Evolutionary conservation across 768 basidiomycete species (phyloP).

Genomic region (Xanthoconium purpureum): DNA sequence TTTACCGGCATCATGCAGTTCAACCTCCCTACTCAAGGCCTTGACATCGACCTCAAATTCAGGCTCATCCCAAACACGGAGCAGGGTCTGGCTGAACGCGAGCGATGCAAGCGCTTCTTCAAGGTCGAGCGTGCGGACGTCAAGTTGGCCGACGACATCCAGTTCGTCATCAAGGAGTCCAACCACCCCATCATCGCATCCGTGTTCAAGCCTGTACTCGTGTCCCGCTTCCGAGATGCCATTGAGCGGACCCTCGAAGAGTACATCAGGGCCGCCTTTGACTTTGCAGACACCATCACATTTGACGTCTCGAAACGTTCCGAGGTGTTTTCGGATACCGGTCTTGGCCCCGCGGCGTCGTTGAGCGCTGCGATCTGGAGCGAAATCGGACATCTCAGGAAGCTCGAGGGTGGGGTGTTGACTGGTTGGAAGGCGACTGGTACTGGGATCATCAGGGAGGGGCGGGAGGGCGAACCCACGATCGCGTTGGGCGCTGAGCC

Average conservation of each 20-base stretch:
- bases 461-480: conserved; percentile 29
- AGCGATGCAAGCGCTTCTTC: conserved; percentile 48
- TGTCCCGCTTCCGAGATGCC: conserved; percentile 54
- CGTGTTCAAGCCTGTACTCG: conserved; percentile 62
- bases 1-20: conserved; percentile 63
- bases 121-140: conserved; percentile 55
- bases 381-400: conserved; percentile 58
- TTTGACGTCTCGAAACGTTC: conserved; percentile 58
- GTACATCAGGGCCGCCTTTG: conserved; percentile 50
- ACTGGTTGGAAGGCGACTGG: conserved; percentile 56
- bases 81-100: conserved; percentile 43
- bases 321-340: conserved; percentile 65
- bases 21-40: conserved; percentile 59
- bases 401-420: conserved; percentile 34
- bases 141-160: conserved; percentile 53
- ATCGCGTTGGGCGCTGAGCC: conserved; percentile 74
- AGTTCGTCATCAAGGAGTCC: conserved; percentile 51
- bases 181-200: conserved; percentile 63
- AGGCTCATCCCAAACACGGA: conserved; percentile 55
- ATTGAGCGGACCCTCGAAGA: conserved; percentile 56
- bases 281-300: conserved; percentile 52
- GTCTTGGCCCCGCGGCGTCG: conserved; percentile 46
- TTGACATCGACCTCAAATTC: conserved; percentile 67
- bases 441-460: conserved; percentile 60
- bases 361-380: conserved; percentile 66